phyloP scores from a whole-genome alignment of 306 rosid genomes.

The Arachis hypogaea region DNA sequence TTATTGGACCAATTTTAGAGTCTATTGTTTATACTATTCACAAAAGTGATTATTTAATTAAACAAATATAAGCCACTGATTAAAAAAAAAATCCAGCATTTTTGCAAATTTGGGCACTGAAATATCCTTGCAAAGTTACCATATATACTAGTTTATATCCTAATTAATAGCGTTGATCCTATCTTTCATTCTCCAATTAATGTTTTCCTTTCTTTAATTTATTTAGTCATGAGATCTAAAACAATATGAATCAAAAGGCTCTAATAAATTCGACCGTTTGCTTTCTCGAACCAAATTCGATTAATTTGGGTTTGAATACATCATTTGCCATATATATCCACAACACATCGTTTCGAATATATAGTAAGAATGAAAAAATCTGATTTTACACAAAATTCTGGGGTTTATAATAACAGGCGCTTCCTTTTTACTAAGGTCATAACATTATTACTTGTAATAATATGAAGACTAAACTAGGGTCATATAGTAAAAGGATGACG shows the following conservation, averaged over 20 bases:
- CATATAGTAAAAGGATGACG: not conserved
- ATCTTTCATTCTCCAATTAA: not conserved
- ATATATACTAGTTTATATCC: not conserved
- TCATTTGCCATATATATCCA: not conserved
- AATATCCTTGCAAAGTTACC: not conserved
- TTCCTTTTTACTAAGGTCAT: too few relatives aligned
- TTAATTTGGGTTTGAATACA: not conserved
- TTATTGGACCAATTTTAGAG: too few relatives aligned
- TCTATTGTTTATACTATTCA: too few relatives aligned
- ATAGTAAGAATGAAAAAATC: not conserved
- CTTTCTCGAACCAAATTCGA: not conserved
- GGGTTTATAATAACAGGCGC: too few relatives aligned
- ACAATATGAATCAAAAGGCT: constrained; percentile 3
- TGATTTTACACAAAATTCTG: not conserved
- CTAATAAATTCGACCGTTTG: not conserved
- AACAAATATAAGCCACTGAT: too few relatives aligned
- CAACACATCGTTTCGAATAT: not conserved
- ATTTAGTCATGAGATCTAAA: not conserved
- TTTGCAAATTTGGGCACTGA: not conserved
- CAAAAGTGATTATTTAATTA: too few relatives aligned
- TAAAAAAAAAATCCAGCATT: not conserved
- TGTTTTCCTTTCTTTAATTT: not conserved
- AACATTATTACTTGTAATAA: not conserved
- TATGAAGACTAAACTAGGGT: too few relatives aligned
- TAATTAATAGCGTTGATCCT: not conserved